phyloP scores from a whole-genome alignment of 192 early-diverging fungal species.

The Coemansia sp. region DNA sequence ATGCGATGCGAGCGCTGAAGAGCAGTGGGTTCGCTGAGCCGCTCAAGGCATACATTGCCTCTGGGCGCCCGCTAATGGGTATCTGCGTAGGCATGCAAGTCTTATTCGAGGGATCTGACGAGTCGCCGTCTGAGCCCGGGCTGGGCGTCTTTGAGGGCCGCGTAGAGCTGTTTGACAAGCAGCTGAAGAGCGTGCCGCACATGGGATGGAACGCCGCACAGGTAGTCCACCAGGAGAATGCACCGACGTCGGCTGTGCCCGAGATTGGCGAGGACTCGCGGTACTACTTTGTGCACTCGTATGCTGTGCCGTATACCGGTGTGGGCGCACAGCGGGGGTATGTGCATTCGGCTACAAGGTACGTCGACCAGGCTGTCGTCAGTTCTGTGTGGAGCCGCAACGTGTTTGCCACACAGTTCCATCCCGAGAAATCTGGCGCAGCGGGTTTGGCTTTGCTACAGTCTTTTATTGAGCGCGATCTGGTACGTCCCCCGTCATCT shows the following conservation, averaged over 20 bases:
- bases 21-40: slow-evolving; percentile 78
- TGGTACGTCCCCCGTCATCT: slow-evolving; percentile 25
- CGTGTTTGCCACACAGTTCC: slow-evolving; percentile 98
- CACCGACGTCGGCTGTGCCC: slow-evolving; percentile 13
- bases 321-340: slow-evolving; percentile 62
- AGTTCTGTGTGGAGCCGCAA: slow-evolving; percentile 79
- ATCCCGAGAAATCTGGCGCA: slow-evolving; percentile 96
- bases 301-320: slow-evolving; percentile 69
- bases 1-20: slow-evolving; percentile 79
- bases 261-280: slow-evolving; percentile 57
- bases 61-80: slow-evolving; percentile 93
- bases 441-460: slow-evolving; percentile 82
- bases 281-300: slow-evolving; percentile 99
- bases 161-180: slow-evolving; percentile 66
- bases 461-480: slow-evolving; percentile 71
- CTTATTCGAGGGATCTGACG: slow-evolving; percentile 88
- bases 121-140: slow-evolving; percentile 76
- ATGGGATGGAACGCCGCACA: slow-evolving; percentile 91
- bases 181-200: slow-evolving; percentile 90
- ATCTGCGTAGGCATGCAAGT: slow-evolving; percentile 99
- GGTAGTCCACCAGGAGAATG: slow-evolving; percentile 14
- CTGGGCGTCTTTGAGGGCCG: slow-evolving; percentile 81
- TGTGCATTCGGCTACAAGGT: slow-evolving; percentile 82
- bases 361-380: slow-evolving; percentile 86
- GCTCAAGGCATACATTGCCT: slow-evolving; percentile 79